Conservation (phyloP, 257 asterid genomes). For the Knoxia roxburghii region DNA sequence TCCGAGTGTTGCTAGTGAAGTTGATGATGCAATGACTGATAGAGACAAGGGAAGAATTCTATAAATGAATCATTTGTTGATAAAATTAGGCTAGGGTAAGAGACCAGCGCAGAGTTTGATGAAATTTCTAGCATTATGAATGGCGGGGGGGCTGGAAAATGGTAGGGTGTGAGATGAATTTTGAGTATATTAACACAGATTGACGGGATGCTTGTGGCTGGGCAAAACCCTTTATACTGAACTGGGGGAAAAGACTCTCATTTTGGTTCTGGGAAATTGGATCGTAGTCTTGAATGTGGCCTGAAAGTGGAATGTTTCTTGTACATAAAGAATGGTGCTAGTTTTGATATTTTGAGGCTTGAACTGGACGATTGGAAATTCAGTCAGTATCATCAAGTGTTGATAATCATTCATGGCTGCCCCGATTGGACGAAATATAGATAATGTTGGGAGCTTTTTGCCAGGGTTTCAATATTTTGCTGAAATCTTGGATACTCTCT, state of each 20-base stretch:
- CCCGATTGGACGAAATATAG: slow-evolving; percentile 26
- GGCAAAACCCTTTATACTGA: not conserved
- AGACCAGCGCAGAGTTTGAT: not conserved
- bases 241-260: no score
- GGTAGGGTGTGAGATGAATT: not conserved
- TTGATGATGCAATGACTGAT: not conserved
- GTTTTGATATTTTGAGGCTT: not conserved
- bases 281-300: no score
- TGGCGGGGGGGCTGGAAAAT: not conserved
- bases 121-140: not conserved
- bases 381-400: slow-evolving; percentile 13
- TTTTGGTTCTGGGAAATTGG: no score
- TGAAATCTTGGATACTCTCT: slow-evolving; percentile 54
- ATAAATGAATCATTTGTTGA: not conserved
- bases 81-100: not conserved
- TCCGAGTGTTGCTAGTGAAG: not conserved
- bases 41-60: not conserved
- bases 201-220: not conserved
- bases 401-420: slow-evolving; percentile 24
- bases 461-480: slow-evolving; percentile 51
- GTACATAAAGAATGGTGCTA: no score
- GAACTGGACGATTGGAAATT: not conserved
- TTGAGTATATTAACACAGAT: no score
- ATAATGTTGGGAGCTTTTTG: slow-evolving; percentile 23
- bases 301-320: no score